Base-by-base conservation (phyloP, 2,329 filamentous ascomycete species). In the Cladosporium sp. region DNA sequence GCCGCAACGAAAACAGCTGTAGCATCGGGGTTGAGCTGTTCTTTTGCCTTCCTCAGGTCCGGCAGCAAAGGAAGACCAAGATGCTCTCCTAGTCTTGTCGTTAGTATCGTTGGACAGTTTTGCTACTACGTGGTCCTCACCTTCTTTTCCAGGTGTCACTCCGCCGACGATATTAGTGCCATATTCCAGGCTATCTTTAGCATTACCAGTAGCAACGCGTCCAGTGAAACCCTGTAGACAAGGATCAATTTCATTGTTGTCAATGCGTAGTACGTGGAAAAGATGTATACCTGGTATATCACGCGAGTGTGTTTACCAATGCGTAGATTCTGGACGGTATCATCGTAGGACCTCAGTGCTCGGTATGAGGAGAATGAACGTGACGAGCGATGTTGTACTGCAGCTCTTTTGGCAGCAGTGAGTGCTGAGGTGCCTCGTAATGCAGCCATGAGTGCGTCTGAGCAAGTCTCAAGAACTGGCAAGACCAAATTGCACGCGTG, bases 91-190 rank as follows among this genome's bases (percentile, higher is more conserved):
- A 1, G 20, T 1, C 3, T 30, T 19, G 22, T 17, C 22, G 25
- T 30, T 17, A 28, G 25, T 17, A 25, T 14, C 42, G n/a, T 7
- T 20, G n/a, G 3, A 30, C 3, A 30, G 3, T 7, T 4, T 28
- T 11, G n/a, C n/a, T 5, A 5, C 1, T 3, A 0, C 6, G 7
- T 5, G 4, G 2, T 5, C 17, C 43, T n/a, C 28, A 47, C 43
- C 85, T 59, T 84, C 82, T 51, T 86, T 84, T 3, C 85, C 85
- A 0, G 89, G 89, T 55, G 84, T 90, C 17, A 92, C 88, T 25
- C 89, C 89, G 30, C 89, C 89, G 0, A 93, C 88, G 60, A 93
- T 86, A 38, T 90, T 88, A 39, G 89, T 92, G 12, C 89, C 89
- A 82, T 88, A 93, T 72, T 80, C 84, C 60, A 92, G 75, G 12